Conservation (phyloP, 108 stramenopile species). For the Fistulifera solaris region DNA sequence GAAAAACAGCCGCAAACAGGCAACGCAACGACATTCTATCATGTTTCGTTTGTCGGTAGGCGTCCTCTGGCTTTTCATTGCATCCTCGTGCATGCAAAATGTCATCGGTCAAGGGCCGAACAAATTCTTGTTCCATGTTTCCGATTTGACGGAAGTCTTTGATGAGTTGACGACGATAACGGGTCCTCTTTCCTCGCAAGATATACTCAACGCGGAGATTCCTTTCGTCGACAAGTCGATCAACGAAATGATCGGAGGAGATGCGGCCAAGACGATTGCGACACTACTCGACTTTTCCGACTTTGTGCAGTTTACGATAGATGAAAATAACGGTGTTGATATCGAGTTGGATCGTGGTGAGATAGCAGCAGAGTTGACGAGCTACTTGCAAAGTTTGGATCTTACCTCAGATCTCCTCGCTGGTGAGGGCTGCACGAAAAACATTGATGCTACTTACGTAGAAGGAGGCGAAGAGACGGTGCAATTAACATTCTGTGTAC, state of each 20-base stretch:
- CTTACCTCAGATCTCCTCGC: neutral
- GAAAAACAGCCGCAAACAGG: too few relatives aligned
- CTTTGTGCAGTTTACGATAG: neutral
- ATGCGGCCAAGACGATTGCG: neutral
- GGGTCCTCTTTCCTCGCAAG: too few relatives aligned
- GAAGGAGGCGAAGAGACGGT: neutral
- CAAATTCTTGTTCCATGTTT: too few relatives aligned
- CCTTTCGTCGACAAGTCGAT: neutral
- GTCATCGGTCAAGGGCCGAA: too few relatives aligned
- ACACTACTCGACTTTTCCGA: neutral
- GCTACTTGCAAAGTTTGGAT: constrained; percentile 1
- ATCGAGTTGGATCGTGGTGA: neutral
- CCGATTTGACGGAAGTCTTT: too few relatives aligned
- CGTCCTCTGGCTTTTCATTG: too few relatives aligned
- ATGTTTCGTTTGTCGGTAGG: too few relatives aligned
- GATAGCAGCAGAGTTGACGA: neutral
- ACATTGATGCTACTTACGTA: neutral
- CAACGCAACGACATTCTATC: too few relatives aligned
- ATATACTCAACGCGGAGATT: neutral
- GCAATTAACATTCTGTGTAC: neutral
- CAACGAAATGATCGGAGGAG: constrained; percentile 1
- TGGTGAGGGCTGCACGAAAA: neutral
- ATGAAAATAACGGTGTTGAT: neutral
- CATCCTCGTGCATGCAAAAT: too few relatives aligned
- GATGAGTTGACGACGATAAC: too few relatives aligned